Percentiles rank a stretch among this genome's conserved stretches.
Evolutionary conservation across 805 yeast genomes (phyloP).

Genomic region (Hagleromyces aurorensis): DNA sequence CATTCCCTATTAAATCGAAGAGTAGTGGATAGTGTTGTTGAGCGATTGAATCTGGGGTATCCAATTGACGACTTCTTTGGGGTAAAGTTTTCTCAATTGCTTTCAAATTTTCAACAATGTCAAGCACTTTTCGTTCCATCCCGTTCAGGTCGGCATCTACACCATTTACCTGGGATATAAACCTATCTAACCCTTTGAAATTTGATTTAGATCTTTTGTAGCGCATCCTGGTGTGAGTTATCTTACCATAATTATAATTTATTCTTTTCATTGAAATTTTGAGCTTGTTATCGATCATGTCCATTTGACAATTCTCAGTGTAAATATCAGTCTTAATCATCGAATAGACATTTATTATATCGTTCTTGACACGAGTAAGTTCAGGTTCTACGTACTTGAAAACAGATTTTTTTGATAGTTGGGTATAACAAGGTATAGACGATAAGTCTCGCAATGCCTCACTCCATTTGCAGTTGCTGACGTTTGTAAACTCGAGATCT

Average conservation of each 20-base stretch:
- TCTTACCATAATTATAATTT: slow-evolving; percentile 14
- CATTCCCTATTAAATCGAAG: slow-evolving; percentile 22
- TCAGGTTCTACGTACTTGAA: slow-evolving; percentile 19
- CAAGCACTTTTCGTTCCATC: slow-evolving; percentile 8
- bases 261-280: slow-evolving; percentile 18
- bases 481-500: too few species aligned
- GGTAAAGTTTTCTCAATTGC: slow-evolving; percentile 33
- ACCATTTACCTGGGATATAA: slow-evolving; percentile 5
- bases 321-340: slow-evolving; percentile 25
- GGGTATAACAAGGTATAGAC: slow-evolving; percentile 9
- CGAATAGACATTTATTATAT: slow-evolving; percentile 14
- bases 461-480: too few species aligned
- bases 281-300: slow-evolving; percentile 17
- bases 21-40: slow-evolving; percentile 38
- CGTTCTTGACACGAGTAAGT: slow-evolving; percentile 17
- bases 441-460: slow-evolving; percentile 15
- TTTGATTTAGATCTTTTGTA: slow-evolving; percentile 5
- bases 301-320: slow-evolving; percentile 27
- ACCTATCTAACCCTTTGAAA: slow-evolving; percentile 9
- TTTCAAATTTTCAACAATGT: slow-evolving; percentile 20
- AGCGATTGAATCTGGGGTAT: slow-evolving; percentile 32
- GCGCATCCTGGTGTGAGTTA: slow-evolving; percentile 9
- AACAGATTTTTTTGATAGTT: slow-evolving; percentile 16
- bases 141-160: slow-evolving; percentile 8
- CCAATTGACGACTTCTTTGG: slow-evolving; percentile 31